These are phyloP conservation scores for Alloteropsis angusta DNA, from an alignment of 202 grass and related monocot species.

Conservation along the genomic window DNA sequence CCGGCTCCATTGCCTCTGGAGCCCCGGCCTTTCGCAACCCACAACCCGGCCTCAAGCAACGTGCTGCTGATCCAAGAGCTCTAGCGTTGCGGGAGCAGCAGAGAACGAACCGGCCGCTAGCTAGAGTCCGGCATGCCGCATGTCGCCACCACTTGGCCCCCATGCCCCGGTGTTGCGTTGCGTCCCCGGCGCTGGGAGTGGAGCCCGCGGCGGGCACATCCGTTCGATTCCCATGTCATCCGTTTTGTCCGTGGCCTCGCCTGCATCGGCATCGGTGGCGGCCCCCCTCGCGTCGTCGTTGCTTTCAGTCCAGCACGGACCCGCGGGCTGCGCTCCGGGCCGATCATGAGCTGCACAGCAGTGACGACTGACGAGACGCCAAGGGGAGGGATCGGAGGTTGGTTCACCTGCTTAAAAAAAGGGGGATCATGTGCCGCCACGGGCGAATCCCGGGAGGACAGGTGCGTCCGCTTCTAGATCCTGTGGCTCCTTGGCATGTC, in stretches of 20 bases:
- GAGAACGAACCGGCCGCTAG: background rate
- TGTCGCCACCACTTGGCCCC: background rate
- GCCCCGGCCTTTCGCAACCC: background rate
- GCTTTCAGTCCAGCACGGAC: conserved; percentile 5
- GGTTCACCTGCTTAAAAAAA: conserved; percentile 25
- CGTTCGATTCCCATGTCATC: conserved; percentile 16
- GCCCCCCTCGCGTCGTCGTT: background rate
- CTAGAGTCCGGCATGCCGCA: background rate
- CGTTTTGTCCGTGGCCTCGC: conserved; percentile 10
- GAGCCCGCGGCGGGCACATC: background rate
- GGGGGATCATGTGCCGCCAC: background rate
- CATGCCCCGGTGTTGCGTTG: background rate
- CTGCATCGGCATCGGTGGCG: background rate
- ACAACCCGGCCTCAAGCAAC: background rate
- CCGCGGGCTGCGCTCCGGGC: background rate
- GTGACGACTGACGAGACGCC: background rate
- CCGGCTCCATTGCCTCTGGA: conserved; percentile 1
- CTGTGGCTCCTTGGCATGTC: background rate
- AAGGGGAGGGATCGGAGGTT: background rate
- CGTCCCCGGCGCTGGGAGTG: background rate
- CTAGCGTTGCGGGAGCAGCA: background rate
- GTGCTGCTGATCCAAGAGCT: background rate
- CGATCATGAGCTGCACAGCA: background rate
- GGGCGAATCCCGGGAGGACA: conserved; percentile 29
- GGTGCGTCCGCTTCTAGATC: conserved; percentile 27